Base-by-base conservation (phyloP, 768 basidiomycete genomes). In the Amanita molliuscula region DNA sequence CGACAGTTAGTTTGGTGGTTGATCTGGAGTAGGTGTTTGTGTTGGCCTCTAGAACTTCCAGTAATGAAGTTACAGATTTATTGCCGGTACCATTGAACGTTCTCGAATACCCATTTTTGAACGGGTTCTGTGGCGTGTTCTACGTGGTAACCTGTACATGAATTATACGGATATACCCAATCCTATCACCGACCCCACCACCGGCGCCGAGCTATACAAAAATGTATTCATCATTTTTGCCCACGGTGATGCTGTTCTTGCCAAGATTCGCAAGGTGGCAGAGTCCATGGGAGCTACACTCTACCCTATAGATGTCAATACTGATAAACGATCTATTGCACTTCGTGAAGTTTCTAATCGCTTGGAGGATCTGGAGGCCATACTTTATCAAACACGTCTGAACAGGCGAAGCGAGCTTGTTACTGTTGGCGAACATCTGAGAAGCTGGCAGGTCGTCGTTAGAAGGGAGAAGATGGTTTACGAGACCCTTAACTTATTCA, bases 201-300 rank as follows among this genome's bases (percentile, higher is more conserved):
- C 88, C 0, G 86, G 84, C 31, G 71, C 68, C 16, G 88, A 94
- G 69, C 88, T 87, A 18, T 81, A 88, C 71, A 99, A 98, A 78
- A 93, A 97, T 59, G 96, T 98, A 35, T 99, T 99, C 72, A 95
- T 99, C 69, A 98, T 99, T 62, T 99, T 99, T 59, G 96, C 96
- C 0, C 94, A 99, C 58, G 96, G 96, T 15, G 84, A 89, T 34
- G 82, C 86, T 16, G 73, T 98, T 18, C 80, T 99, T 25, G 78
- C 89, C 55, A 99, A 98, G 76, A 97, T 99, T 61, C 88, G 94
- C 63, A 97, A 93, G 66, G 88, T 99, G 48, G 88, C 94, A 23
- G 95, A 97, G 67, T 95, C 92, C n/a, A 97, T 98, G 87, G 94
- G 96, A 33, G 96, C 86, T 3, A 97, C 92, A 0, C 71, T 98